A percentile compares a stretch with the other conserved stretches of the same genome.
Conservation (phyloP, 1,139 yeast genomes). For the Blastobotrys ciferrii region DNA sequence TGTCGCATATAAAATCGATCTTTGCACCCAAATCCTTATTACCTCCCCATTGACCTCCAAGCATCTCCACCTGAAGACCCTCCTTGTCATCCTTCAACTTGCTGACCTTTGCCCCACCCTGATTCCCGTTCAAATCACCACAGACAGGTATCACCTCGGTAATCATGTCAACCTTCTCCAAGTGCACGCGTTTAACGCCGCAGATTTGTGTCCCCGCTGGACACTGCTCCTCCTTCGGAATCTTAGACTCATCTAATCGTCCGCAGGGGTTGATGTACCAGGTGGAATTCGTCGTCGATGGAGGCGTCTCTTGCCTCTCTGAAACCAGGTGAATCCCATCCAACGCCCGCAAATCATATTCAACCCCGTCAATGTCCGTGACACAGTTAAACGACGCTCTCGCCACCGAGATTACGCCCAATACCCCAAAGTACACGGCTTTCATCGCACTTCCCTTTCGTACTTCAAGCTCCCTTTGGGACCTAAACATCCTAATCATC, state of each 20-base stretch:
- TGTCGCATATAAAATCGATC: slow-evolving; percentile 54
- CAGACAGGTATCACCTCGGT: slow-evolving; percentile 58
- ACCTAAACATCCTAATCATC: slow-evolving; percentile 34
- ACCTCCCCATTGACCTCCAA: slow-evolving; percentile 71
- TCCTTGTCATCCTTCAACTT: slow-evolving; percentile 35
- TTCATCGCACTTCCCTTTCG: slow-evolving; percentile 1
- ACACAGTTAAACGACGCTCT: slow-evolving; percentile 47
- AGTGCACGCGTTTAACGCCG: slow-evolving; percentile 49
- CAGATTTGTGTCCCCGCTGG: slow-evolving; percentile 62
- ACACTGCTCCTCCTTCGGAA: slow-evolving; percentile 47
- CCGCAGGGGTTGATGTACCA: slow-evolving; percentile 77
- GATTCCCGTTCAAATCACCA: slow-evolving; percentile 32
- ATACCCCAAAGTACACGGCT: background rate
- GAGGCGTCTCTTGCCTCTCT: slow-evolving; percentile 63
- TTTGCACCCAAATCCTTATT: slow-evolving; percentile 50
- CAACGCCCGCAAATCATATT: slow-evolving; percentile 44
- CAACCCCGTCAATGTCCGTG: slow-evolving; percentile 42
- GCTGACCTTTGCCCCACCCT: slow-evolving; percentile 30
- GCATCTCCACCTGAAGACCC: slow-evolving; percentile 49
- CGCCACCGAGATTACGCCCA: slow-evolving; percentile 21
- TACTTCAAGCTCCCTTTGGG: background rate
- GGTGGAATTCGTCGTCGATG: slow-evolving; percentile 57
- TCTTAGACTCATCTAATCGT: slow-evolving; percentile 37
- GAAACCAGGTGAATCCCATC: slow-evolving; percentile 49
- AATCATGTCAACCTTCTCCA: slow-evolving; percentile 41